Evolutionary conservation across 176 grass and related monocot species (phyloP), one percentile per base, ranked within the genome.

Genomic region (Avena atlantica): DNA sequence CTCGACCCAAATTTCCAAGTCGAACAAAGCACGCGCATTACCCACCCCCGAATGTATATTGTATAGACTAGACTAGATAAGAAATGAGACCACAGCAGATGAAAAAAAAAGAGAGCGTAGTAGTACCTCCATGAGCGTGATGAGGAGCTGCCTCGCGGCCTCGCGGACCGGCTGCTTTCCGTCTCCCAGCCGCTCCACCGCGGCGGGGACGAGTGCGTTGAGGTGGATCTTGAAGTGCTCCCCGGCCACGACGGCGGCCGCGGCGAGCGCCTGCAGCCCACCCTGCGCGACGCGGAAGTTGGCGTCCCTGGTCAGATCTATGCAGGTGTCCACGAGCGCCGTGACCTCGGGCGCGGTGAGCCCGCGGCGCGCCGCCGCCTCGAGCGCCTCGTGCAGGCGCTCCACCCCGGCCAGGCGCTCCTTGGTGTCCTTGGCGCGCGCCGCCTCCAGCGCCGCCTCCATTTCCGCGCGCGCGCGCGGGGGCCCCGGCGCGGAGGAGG

Each of bases 391-490:
- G 73, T 93, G 95, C 40, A 98, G 93, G 2, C 89, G 89, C 93
- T 98, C 95, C 63, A 95, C 89, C 76, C 93, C 95, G 36, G 95
- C 93, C 86, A 98, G 92, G 2, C 95, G 89, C 82, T 91, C 91
- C 87, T 97, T 97, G 40, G 93, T 93, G 91, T 95, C 93, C 87
- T 93, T 95, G 45, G 85, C 91, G 88, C 93, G 86, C 90, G 88
- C 91, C 90, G 92, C 92, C 93, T 95, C 91, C 90, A 98, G 84
- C 81, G 93, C 96, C 90, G 88, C 96, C 96, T 98, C 96, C 93
- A 98, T 98, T 89, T 27, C 86, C 21, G 80, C 44, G 45, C 48
- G 56, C 74, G 31, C 20, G 56, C 74, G 31, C 20, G n/a, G 40
- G 12, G 42, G 51, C 12, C 9, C 79, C 72, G 40, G 78, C 47